A percentile compares a stretch with the other conserved stretches of the same genome.
Evolutionary conservation across 2,329 filamentous ascomycete species (phyloP).

Genomic region (Neopestalotiopsis rosae): DNA sequence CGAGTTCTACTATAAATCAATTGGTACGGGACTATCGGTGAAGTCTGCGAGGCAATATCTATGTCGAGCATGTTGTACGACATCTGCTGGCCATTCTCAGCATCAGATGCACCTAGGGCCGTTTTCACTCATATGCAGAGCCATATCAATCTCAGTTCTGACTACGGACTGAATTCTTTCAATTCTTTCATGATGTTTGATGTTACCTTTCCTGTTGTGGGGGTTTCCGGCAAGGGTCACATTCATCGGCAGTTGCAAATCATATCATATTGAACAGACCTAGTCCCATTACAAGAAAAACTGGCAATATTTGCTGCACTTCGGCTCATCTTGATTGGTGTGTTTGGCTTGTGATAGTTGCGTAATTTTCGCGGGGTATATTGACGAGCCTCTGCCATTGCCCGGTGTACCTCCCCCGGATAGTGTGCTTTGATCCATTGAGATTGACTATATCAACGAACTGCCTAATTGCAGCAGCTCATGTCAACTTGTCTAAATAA

Average conservation of each 20-base stretch:
- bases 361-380: too few relatives aligned
- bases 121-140: slow-evolving; percentile 18
- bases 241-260: not conserved
- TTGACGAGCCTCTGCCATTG: too few relatives aligned
- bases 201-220: slow-evolving; percentile 27
- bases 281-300: not conserved
- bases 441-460: too few relatives aligned
- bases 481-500: too few relatives aligned
- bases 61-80: not conserved
- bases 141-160: slow-evolving; percentile 27
- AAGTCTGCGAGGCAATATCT: slow-evolving; percentile 20
- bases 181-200: slow-evolving; percentile 26
- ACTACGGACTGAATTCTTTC: slow-evolving; percentile 24
- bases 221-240: slow-evolving; percentile 21
- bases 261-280: not conserved
- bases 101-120: slow-evolving; percentile 3
- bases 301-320: not conserved
- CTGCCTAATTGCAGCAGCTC: too few relatives aligned
- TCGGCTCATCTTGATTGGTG: not conserved
- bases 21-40: slow-evolving; percentile 22
- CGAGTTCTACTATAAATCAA: slow-evolving; percentile 22
- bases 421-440: too few relatives aligned
- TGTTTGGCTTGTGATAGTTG: too few relatives aligned
- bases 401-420: too few relatives aligned
- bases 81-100: not conserved